Percentiles rank a stretch among this genome's conserved stretches.
Conservation (phyloP, 228 moss, liverwort and hornwort species). For the Sphagnum magellanicum region DNA sequence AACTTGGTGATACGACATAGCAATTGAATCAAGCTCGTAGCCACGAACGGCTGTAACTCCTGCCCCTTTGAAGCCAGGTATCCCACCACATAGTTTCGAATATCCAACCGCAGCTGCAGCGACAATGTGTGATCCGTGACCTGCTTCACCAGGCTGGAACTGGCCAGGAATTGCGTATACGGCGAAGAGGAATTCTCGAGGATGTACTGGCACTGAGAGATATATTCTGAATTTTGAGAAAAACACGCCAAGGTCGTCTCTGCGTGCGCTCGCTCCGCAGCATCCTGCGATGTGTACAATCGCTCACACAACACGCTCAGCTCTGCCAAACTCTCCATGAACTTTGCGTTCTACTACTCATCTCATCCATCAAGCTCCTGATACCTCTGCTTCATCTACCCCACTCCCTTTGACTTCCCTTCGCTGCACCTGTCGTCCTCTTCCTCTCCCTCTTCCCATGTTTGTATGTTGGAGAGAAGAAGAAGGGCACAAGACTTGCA, state of each 20-base stretch:
- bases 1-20: slow-evolving; percentile 7
- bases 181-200: slow-evolving; percentile 5
- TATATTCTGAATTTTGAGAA: slow-evolving; percentile 1
- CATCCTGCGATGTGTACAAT: slow-evolving; percentile 2
- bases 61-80: slow-evolving; percentile 7
- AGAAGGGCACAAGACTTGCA: too few species aligned
- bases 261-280: slow-evolving; percentile 1
- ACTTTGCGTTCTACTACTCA: slow-evolving; percentile 11
- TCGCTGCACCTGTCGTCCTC: too few species aligned
- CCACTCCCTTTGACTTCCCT: too few species aligned
- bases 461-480: too few species aligned
- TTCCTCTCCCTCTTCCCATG: too few species aligned
- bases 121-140: slow-evolving; percentile 1
- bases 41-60: slow-evolving; percentile 4
- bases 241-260: slow-evolving; percentile 3
- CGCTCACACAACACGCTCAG: slow-evolving; percentile 1
- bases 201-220: slow-evolving; percentile 6
- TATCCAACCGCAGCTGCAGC: slow-evolving; percentile 5
- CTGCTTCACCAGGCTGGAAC: slow-evolving; percentile 6
- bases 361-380: slow-evolving; percentile 14
- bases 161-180: slow-evolving; percentile 3
- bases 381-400: too few species aligned
- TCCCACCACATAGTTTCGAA: slow-evolving; percentile 7
- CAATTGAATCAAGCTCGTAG: slow-evolving; percentile 1
- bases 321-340: slow-evolving; percentile 6